A percentile compares a stretch with the other conserved stretches of the same genome.
These are phyloP conservation scores for Boletus sp. DNA, from an alignment of 1,284 basidiomycete species.

Conservation along the genomic window DNA sequence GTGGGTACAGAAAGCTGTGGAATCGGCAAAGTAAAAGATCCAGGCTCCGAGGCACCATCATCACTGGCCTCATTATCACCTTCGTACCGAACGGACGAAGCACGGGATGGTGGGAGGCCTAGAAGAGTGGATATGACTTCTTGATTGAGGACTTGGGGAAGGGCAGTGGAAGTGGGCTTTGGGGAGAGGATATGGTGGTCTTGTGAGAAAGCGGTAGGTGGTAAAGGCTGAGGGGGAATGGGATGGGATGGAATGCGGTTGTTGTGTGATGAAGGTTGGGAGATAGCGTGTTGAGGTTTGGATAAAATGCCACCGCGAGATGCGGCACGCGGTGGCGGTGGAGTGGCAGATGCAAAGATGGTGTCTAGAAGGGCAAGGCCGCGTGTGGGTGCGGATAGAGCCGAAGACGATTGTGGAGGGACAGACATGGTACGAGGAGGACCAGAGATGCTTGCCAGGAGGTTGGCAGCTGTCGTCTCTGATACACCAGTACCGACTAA, in stretches of 20 bases:
- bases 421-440: conserved; percentile 32
- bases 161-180: conserved; percentile 41
- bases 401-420: conserved; percentile 27
- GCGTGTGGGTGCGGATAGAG: conserved; percentile 27
- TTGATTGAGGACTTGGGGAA: conserved; percentile 58
- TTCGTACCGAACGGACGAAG: conserved; percentile 54
- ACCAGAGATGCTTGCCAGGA: conserved; percentile 25
- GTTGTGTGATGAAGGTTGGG: conserved; percentile 7
- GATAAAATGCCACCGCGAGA: conserved; percentile 17
- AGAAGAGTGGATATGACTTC: conserved; percentile 59
- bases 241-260: conserved; percentile 4
- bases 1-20: conserved; percentile 27
- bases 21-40: conserved; percentile 39
- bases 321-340: conserved; percentile 20
- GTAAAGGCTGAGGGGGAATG: conserved; percentile 8
- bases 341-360: conserved; percentile 49
- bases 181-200: conserved; percentile 40
- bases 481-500: conserved; percentile 19
- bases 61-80: conserved; percentile 62
- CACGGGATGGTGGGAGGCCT: conserved; percentile 47
- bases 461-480: conserved; percentile 28
- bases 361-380: conserved; percentile 47
- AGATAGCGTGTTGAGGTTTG: conserved; percentile 8
- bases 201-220: conserved; percentile 24
- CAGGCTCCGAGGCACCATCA: conserved; percentile 38